Conservation (phyloP, 371 early-diverging fungal species). For the Nematocida sp. region DNA sequence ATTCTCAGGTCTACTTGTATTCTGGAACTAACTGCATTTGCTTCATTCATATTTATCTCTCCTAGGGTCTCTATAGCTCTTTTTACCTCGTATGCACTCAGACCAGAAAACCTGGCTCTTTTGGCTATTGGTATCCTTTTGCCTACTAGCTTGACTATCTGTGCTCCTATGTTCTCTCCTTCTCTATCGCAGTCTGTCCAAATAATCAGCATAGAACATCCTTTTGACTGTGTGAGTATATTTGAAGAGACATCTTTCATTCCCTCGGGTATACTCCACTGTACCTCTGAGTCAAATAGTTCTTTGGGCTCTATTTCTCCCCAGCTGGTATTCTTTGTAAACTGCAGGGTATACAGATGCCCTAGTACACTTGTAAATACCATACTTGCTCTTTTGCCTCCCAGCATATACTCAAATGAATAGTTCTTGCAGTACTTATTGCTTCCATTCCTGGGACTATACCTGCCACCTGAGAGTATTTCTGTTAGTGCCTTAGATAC, state of each 20-base stretch:
- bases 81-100: conserved; percentile 69
- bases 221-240: conserved; percentile 68
- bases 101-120: conserved; percentile 67
- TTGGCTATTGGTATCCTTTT: conserved; percentile 3
- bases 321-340: conserved; percentile 58
- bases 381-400: conserved; percentile 48
- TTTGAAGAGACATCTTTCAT: conserved; percentile 66
- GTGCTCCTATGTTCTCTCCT: conserved; percentile 91
- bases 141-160: conserved; percentile 66
- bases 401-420: conserved; percentile 33
- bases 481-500: conserved; percentile 80
- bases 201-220: conserved; percentile 73
- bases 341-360: conserved; percentile 60
- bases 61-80: conserved; percentile 72
- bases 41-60: conserved; percentile 70
- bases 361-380: conserved; percentile 65
- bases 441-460: conserved; percentile 7
- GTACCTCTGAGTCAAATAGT: conserved; percentile 63
- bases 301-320: conserved; percentile 54
- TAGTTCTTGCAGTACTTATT: conserved; percentile 62
- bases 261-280: conserved; percentile 68
- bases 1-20: conserved; percentile 87
- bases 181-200: conserved; percentile 99
- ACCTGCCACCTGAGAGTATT: conserved; percentile 67
- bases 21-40: conserved; percentile 81